Base-by-base conservation (phyloP, 345 rosid genomes). In the Isatis tinctoria region DNA sequence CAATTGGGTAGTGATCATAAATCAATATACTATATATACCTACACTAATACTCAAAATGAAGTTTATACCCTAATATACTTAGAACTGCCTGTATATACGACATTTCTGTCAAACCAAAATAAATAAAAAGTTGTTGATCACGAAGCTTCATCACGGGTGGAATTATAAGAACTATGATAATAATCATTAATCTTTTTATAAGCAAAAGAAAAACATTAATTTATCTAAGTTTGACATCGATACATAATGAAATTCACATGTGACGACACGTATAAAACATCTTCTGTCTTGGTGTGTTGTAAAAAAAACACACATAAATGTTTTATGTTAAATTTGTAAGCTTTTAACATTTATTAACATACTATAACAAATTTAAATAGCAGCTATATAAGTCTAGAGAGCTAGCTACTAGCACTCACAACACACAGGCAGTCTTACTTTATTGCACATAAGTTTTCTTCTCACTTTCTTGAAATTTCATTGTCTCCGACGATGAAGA, bases 141-240 rank as follows among this genome's bases (percentile, higher is more conserved):
- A 45, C 53, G 75, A 70, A 64, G 72, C 80, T 63, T 76, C 61
- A 72, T 69, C 72, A 76, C 80, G 80, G 75, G 75, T 56, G 51
- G 6, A 27, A 45, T 27, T 33, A 43, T 10, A 22, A 37, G 41
- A 59, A 67, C 27, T 40, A 48, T 20, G 12, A 68, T 59, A 67
- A 49, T n/a, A 2, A 59, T 53, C 51, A 51, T 32, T 75, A 61
- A 62, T 33, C 16, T 48, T 48, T 54, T 28, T 28, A 33, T 33
- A 33, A 33, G 1, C 10, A 48, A 22, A 22, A 22, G 2, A 22
- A 22, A 1, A 22, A 22, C 30, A 10, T 22, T 51, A 22, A 51
- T 47, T 11, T 49, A 47, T 47, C n/a, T n/a, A 41, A 58, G 10
- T 27, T 44, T 65, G 36, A 65, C 48, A 64, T 64, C 44, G 77